Conservation (phyloP, 2,329 filamentous ascomycete genomes). For the Lachnellula cervina region DNA sequence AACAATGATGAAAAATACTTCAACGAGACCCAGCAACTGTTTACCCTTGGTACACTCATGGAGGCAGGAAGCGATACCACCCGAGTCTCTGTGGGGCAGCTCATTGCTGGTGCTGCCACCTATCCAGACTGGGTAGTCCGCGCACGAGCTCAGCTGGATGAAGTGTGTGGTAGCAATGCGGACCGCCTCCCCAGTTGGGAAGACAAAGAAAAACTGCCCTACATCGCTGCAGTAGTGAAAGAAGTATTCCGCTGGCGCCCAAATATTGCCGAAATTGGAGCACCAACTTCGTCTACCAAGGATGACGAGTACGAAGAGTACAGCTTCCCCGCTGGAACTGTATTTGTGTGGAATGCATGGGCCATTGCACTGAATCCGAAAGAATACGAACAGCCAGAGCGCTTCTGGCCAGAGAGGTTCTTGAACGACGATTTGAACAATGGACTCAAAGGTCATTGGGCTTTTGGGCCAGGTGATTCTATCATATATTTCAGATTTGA, state of each 20-base stretch:
- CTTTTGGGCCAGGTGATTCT: constrained; percentile 31
- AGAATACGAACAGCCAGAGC: constrained; percentile 43
- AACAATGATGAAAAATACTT: constrained; percentile 21
- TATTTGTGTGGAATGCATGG: constrained; percentile 35
- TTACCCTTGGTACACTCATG: constrained; percentile 34
- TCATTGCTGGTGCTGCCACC: constrained; percentile 29
- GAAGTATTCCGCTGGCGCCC: constrained; percentile 43
- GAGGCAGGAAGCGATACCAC: constrained; percentile 42
- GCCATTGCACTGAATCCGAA: constrained; percentile 39
- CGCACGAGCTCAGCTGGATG: constrained; percentile 40
- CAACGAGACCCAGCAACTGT: constrained; percentile 25
- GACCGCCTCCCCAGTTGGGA: constrained; percentile 41
- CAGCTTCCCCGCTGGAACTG: constrained; percentile 39
- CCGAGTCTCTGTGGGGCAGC: constrained; percentile 31
- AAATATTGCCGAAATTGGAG: constrained; percentile 39
- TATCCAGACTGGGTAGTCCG: constrained; percentile 17
- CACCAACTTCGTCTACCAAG: constrained; percentile 47
- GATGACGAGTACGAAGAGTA: constrained; percentile 53
- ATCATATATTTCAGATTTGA: neutral
- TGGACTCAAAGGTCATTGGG: constrained; percentile 27
- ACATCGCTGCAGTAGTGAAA: constrained; percentile 41
- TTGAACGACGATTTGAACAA: constrained; percentile 37
- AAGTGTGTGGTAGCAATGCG: constrained; percentile 35
- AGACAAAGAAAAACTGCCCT: constrained; percentile 39
- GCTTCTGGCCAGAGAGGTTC: constrained; percentile 43